phyloP scores from a whole-genome alignment of 352 stramenopile genomes.

The Aphanomyces stellatus region DNA sequence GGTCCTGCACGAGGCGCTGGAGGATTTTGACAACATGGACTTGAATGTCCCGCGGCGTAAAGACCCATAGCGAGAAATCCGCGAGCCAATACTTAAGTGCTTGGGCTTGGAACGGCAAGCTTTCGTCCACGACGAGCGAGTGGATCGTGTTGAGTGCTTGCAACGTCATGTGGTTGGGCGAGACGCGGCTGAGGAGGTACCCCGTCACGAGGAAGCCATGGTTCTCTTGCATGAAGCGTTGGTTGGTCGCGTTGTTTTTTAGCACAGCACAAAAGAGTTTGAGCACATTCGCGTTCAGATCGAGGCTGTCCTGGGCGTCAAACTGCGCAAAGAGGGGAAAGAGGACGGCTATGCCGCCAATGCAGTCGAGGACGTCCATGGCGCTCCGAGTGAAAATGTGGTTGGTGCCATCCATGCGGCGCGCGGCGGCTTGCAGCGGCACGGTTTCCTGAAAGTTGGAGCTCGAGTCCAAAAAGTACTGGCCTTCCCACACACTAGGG shows the following conservation, averaged over 20 bases:
- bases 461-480: constrained; percentile 17
- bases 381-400: constrained; percentile 9
- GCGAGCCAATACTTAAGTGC: constrained; percentile 8
- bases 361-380: constrained; percentile 15
- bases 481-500: constrained; percentile 18
- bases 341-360: constrained; percentile 14
- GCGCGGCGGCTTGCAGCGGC: not conserved
- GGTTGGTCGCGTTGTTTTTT: not conserved
- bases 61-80: constrained; percentile 13
- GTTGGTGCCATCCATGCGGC: constrained; percentile 18
- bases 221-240: not conserved
- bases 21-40: constrained; percentile 12
- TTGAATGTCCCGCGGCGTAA: constrained; percentile 9
- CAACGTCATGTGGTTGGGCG: constrained; percentile 5
- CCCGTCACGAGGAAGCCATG: constrained; percentile 10
- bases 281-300: constrained; percentile 16
- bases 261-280: not conserved
- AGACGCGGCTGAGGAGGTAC: constrained; percentile 17
- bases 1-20: not conserved
- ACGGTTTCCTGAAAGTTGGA: constrained; percentile 14
- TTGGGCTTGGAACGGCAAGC: not conserved
- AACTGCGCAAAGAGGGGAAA: constrained; percentile 18
- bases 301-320: not conserved
- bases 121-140: not conserved
- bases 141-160: constrained; percentile 6